Evolutionary conservation across 352 stramenopile species (phyloP).

Genomic region (Chrysophaeum taylorii): DNA sequence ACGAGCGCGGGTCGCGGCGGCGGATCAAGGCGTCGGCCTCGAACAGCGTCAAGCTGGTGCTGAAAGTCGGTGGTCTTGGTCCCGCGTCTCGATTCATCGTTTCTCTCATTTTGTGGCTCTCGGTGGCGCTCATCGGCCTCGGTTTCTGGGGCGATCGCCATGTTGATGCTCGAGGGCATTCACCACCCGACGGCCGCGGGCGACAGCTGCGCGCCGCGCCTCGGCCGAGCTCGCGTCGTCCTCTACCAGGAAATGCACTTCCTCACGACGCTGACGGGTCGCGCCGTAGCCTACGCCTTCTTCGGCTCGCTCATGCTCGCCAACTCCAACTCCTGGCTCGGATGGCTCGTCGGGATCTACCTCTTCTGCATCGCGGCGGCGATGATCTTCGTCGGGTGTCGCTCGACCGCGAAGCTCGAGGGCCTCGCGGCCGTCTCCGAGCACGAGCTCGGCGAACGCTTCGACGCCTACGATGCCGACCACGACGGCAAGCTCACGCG

Average conservation of each 20-base stretch:
- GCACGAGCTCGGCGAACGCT: no score
- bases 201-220: not conserved
- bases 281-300: no score
- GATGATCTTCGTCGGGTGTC: not conserved
- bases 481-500: no score
- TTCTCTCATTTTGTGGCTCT: not conserved
- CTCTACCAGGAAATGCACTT: not conserved
- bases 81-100: not conserved
- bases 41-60: not conserved
- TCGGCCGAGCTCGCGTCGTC: not conserved
- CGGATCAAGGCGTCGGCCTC: not conserved
- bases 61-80: not conserved
- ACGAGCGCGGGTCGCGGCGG: no score
- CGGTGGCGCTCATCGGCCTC: not conserved
- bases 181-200: not conserved
- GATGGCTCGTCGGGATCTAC: not conserved
- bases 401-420: constrained; percentile 1
- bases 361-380: not conserved
- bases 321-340: not conserved
- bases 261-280: no score
- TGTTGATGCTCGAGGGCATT: not conserved
- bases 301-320: no score
- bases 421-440: no score
- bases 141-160: not conserved
- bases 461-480: no score